Evolutionary conservation across 495 filamentous ascomycete species (phyloP).

Genomic region (Paragyromitra xinjiangensis): DNA sequence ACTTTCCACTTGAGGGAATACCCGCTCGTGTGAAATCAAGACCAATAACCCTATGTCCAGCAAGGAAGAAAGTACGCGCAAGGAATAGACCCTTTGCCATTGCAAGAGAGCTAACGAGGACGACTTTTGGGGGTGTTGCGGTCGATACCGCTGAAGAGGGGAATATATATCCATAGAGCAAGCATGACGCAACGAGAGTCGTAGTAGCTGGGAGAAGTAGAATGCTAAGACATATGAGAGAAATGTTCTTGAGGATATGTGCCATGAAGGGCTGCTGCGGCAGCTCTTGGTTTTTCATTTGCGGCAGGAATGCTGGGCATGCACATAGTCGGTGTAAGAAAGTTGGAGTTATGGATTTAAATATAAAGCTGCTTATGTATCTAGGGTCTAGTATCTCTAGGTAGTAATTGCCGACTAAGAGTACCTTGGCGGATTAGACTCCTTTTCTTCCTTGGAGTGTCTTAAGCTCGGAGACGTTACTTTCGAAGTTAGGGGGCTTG

Average conservation of each 20-base stretch:
- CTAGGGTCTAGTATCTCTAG: background rate
- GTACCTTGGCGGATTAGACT: too few relatives aligned
- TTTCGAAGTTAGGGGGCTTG: too few relatives aligned
- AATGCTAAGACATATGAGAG: slow-evolving; percentile 64
- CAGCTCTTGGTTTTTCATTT: slow-evolving; percentile 19
- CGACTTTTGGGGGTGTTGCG: slow-evolving; percentile 60
- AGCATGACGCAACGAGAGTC: slow-evolving; percentile 61
- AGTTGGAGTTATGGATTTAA: background rate
- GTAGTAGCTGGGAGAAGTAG: slow-evolving; percentile 67
- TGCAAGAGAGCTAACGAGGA: slow-evolving; percentile 76
- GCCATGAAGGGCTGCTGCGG: background rate
- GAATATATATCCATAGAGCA: slow-evolving; percentile 56
- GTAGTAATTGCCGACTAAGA: too few relatives aligned
- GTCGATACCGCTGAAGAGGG: slow-evolving; percentile 3
- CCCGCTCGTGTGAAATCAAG: slow-evolving; percentile 68
- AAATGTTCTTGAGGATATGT: slow-evolving; percentile 63
- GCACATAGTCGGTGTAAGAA: background rate
- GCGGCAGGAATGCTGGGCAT: background rate
- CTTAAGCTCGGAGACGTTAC: too few relatives aligned
- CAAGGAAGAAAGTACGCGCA: slow-evolving; percentile 71
- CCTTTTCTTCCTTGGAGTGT: too few relatives aligned
- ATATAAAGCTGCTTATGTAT: background rate
- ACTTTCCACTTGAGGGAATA: slow-evolving; percentile 59
- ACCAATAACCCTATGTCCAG: slow-evolving; percentile 76
- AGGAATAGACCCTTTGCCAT: slow-evolving; percentile 73